A percentile compares a stretch with the other conserved stretches of the same genome.
Conservation (phyloP, 2,329 filamentous ascomycete genomes). For the Daldinia sp. region DNA sequence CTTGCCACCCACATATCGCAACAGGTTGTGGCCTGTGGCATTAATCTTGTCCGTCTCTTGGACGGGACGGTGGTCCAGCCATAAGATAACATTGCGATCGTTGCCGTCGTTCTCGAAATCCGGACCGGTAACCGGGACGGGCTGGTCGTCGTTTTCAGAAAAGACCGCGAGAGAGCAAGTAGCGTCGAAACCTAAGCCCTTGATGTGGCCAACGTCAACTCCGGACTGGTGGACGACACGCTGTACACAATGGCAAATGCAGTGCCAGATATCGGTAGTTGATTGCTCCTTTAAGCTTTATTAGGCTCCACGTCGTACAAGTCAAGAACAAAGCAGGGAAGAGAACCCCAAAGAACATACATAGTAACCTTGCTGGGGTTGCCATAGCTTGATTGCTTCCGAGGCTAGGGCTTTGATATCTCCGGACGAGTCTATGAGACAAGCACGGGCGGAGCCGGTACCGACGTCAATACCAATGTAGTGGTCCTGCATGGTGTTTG, state of each 20-base stretch:
- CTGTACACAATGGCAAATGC: slow-evolving; percentile 89
- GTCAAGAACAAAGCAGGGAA: background rate
- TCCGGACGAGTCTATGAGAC: slow-evolving; percentile 90
- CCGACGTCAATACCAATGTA: slow-evolving; percentile 94
- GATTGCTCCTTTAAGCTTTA: slow-evolving; percentile 79
- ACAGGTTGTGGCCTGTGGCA: slow-evolving; percentile 86
- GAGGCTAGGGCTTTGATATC: slow-evolving; percentile 83
- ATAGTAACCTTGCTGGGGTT: slow-evolving; percentile 78
- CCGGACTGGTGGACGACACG: slow-evolving; percentile 82
- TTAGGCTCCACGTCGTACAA: slow-evolving; percentile 18
- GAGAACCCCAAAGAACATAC: slow-evolving; percentile 53
- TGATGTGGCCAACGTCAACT: slow-evolving; percentile 77
- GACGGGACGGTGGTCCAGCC: slow-evolving; percentile 94
- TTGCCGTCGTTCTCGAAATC: slow-evolving; percentile 82
- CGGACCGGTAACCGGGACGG: slow-evolving; percentile 87
- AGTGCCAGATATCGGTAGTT: slow-evolving; percentile 94
- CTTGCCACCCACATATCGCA: slow-evolving; percentile 94
- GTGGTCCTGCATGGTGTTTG: slow-evolving; percentile 55
- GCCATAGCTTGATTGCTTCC: slow-evolving; percentile 81
- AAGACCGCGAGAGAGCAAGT: slow-evolving; percentile 98
- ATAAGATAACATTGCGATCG: slow-evolving; percentile 94
- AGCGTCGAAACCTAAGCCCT: slow-evolving; percentile 95
- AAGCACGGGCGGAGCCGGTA: slow-evolving; percentile 92
- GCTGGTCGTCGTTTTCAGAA: slow-evolving; percentile 86
- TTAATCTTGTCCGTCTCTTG: slow-evolving; percentile 95